Percentiles rank a stretch among this genome's conserved stretches.
Conservation (phyloP, 1,284 basidiomycete genomes). For the Filobasidium uniguttulatum region DNA sequence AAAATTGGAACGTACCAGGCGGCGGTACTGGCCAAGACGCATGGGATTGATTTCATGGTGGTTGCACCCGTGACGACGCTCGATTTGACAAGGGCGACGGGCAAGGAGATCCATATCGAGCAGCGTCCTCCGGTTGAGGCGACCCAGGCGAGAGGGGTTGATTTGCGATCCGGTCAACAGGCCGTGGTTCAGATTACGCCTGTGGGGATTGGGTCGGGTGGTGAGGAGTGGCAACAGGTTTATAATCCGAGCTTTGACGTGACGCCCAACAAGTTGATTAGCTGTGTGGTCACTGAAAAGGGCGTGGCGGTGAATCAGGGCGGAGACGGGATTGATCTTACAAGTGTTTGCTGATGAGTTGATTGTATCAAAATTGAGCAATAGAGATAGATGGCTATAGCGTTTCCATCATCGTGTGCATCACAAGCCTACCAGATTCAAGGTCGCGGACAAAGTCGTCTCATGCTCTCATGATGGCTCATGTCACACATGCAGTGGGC, state of each 20-base stretch:
- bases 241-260: conserved; percentile 93
- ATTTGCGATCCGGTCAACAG: conserved; percentile 43
- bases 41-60: conserved; percentile 75
- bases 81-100: conserved; percentile 62
- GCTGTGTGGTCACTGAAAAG: conserved; percentile 76
- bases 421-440: too few relatives aligned
- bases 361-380: too few relatives aligned
- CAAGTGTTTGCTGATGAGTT: conserved; percentile 4
- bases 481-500: too few relatives aligned
- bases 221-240: conserved; percentile 40
- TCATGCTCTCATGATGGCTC: too few relatives aligned
- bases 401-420: too few relatives aligned
- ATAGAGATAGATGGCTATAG: too few relatives aligned
- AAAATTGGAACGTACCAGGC: conserved; percentile 57
- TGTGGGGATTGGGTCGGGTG: conserved; percentile 32
- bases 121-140: conserved; percentile 74
- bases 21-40: conserved; percentile 68
- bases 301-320: conserved; percentile 52
- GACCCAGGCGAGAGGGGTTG: conserved; percentile 63
- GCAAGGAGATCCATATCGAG: conserved; percentile 78
- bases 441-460: too few relatives aligned
- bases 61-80: conserved; percentile 80
- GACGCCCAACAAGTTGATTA: conserved; percentile 60
- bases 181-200: conserved; percentile 36
- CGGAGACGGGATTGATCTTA: conserved; percentile 32